A percentile compares a stretch with the other conserved stretches of the same genome.
Conservation (phyloP, 805 yeast genomes). For the Yarrowia sp. region DNA sequence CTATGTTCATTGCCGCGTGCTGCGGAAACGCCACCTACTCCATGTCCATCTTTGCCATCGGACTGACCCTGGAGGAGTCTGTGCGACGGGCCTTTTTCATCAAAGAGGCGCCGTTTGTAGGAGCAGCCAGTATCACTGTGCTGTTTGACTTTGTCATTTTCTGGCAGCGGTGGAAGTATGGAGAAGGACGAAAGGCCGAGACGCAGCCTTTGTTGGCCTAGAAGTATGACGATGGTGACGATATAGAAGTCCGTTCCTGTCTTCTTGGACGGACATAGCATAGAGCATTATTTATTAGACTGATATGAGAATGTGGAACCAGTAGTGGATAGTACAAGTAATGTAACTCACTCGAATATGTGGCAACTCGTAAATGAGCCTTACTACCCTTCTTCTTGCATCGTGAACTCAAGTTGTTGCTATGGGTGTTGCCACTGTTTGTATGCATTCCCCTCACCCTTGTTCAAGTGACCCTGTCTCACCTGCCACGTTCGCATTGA, state of each 20-base stretch:
- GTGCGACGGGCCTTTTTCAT: constrained; percentile 58
- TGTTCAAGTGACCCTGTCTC: constrained; percentile 4
- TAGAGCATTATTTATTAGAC: constrained; percentile 32
- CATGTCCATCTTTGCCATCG: constrained; percentile 70
- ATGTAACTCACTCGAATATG: no score
- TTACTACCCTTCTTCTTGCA: no score
- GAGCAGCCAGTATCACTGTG: constrained; percentile 88
- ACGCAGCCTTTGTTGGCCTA: constrained; percentile 26
- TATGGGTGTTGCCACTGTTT: no score
- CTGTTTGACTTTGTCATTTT: constrained; percentile 67
- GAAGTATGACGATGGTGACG: neutral
- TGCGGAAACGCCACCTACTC: constrained; percentile 81
- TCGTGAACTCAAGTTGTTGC: neutral
- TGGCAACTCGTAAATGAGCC: no score
- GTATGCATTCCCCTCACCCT: no score
- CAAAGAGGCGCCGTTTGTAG: constrained; percentile 78
- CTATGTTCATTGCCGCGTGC: constrained; percentile 79
- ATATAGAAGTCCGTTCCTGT: neutral
- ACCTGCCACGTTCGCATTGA: neutral
- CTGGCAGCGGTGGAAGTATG: constrained; percentile 47
- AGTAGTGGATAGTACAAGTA: no score
- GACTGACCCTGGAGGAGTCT: constrained; percentile 55
- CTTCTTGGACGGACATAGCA: constrained; percentile 6
- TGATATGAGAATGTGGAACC: no score
- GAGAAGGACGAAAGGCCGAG: constrained; percentile 36